Evolutionary conservation across 345 rosid species (phyloP), one percentile per base, ranked within the genome.

Genomic region (Camelina neglecta): DNA sequence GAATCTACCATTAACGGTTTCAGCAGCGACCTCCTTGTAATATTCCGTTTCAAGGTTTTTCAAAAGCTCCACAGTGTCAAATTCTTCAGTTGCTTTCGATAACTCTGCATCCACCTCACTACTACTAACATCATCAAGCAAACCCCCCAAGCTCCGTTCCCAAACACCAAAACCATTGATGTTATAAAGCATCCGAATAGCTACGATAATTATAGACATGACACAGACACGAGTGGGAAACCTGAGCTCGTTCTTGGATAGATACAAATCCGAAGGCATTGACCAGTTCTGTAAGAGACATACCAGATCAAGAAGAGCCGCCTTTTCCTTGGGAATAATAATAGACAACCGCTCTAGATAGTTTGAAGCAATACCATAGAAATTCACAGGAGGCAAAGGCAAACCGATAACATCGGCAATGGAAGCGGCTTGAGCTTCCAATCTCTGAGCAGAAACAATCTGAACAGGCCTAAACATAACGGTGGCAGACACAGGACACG

Each of bases 181-280:
- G 41, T 87, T 79, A 73, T 83, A 87, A 21, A 89, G 83, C 65
- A 87, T 85, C 55, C 91, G 50, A 63, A 90, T 80, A 21, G 89
- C 80, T 10, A 85, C 87, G 51, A 90, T 75, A 44, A 87, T 35
- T 67, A 90, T 81, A n/a, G 92, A 83, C 87, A 87, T 83, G 55
- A 86, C 83, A 66, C 83, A 71, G 4, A 86, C 85, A 57, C 89
- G 86, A 57, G 88, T 81, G 11, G 96, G 96, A 73, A 86, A 83
- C 83, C 86, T 89, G 56, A 11, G 16, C 71, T 83, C 88, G 39
- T 81, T 88, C 76, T 79, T 72, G 53, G 97, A 93, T 55, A 93
- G 67, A 89, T 93, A 85, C 5, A 90, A 73, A 55, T 86, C 92
- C 2, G 95, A 85, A 29, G 90, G 96, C 91, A 86, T 80, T 8